These are phyloP conservation scores for Bipolaris victoriae DNA, from an alignment of 2,329 filamentous ascomycete genomes.

Conservation along the genomic window DNA sequence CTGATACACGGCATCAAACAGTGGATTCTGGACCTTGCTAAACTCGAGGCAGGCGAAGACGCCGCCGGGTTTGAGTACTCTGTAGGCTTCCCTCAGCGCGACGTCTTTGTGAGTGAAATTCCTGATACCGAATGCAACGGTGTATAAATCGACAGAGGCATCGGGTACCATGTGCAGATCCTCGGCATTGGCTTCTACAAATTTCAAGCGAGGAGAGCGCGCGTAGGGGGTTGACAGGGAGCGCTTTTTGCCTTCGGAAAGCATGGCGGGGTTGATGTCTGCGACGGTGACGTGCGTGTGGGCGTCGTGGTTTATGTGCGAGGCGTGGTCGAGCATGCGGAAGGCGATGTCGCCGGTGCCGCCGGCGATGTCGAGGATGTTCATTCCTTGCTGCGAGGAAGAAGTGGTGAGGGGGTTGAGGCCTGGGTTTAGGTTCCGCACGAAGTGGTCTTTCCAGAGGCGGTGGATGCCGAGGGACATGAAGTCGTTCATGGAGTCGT, in stretches of 20 bases:
- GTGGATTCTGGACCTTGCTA: conserved; percentile 76
- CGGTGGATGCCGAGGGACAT: conserved; percentile 98
- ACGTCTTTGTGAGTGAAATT: conserved; percentile 94
- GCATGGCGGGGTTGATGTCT: conserved; percentile 96
- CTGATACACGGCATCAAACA: conserved; percentile 89
- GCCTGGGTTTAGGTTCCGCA: conserved; percentile 87
- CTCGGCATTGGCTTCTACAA: conserved; percentile 91
- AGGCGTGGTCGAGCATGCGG: conserved; percentile 88
- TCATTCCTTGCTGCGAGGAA: conserved; percentile 58
- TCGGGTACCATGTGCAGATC: conserved; percentile 69
- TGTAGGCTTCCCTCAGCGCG: conserved; percentile 81
- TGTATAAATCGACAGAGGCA: conserved; percentile 88
- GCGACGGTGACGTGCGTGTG: conserved; percentile 86
- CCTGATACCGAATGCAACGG: conserved; percentile 94
- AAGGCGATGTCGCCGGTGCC: conserved; percentile 98
- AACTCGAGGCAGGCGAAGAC: conserved; percentile 98
- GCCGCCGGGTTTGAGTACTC: conserved; percentile 90
- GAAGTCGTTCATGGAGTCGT: conserved; percentile 98
- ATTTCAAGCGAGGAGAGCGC: conserved; percentile 63
- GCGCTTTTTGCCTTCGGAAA: conserved; percentile 83
- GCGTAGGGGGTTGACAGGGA: conserved; percentile 68
- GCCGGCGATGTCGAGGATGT: conserved; percentile 93
- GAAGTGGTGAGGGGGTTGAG: conserved; percentile 54
- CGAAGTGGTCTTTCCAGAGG: conserved; percentile 97
- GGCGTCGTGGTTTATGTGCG: conserved; percentile 77